These are phyloP conservation scores for Osmanthus fragrans DNA, from an alignment of 257 asterid genomes.

Conservation along the genomic window DNA sequence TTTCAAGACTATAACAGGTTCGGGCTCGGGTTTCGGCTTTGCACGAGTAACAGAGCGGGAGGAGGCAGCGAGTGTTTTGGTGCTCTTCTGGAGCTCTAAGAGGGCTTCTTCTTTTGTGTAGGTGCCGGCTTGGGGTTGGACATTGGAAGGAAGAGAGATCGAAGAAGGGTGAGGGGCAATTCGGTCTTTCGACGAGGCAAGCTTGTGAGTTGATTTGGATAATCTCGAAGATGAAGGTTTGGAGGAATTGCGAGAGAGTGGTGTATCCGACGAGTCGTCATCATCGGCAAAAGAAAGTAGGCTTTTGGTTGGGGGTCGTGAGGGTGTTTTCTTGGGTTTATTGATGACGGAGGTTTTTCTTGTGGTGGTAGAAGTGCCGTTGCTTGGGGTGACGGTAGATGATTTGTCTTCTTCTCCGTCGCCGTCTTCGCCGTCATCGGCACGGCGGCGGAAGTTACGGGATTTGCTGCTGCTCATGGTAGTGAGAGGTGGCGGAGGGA, in stretches of 20 bases:
- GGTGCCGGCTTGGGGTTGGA: constrained; percentile 90
- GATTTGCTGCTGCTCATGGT: constrained; percentile 66
- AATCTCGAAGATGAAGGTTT: constrained; percentile 47
- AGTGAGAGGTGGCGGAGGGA: constrained; percentile 24
- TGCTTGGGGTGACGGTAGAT: constrained; percentile 30
- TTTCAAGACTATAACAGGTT: constrained; percentile 64
- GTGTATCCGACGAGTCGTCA: constrained; percentile 50
- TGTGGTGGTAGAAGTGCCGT: constrained; percentile 35
- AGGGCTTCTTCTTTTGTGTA: constrained; percentile 93
- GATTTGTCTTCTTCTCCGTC: constrained; percentile 35
- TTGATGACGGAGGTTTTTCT: constrained; percentile 37
- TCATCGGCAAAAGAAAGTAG: constrained; percentile 90
- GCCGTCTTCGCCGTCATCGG: constrained; percentile 61
- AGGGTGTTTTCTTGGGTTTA: constrained; percentile 56
- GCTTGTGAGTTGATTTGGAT: constrained; percentile 59
- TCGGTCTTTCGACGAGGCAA: constrained; percentile 59
- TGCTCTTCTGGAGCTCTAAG: constrained; percentile 93
- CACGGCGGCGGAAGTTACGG: constrained; percentile 87
- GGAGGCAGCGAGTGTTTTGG: constrained; percentile 70
- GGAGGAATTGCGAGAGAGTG: constrained; percentile 53
- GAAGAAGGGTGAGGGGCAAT: constrained; percentile 40
- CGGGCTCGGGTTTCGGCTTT: constrained; percentile 49
- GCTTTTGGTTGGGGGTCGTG: constrained; percentile 47
- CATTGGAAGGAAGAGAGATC: constrained; percentile 71
- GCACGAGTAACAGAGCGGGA: constrained; percentile 40